phyloP scores from a whole-genome alignment of 106 monocot genomes.

The Alisma plantagoaquatica region DNA sequence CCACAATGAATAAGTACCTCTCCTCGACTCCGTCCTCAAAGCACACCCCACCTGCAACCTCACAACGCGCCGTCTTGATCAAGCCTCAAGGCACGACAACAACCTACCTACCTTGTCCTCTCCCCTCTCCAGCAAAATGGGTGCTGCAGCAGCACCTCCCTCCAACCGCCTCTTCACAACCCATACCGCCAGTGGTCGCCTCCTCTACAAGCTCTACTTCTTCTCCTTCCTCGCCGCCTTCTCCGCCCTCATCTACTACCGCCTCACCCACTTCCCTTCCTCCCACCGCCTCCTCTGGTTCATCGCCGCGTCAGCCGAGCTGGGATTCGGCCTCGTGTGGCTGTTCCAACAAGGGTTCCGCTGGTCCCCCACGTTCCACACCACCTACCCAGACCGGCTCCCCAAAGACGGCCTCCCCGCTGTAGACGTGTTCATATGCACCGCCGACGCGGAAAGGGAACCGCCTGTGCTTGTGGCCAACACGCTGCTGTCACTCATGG shows the following conservation, averaged over 20 bases:
- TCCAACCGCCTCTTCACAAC: neutral
- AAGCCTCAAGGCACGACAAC: no score
- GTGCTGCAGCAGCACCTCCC: neutral
- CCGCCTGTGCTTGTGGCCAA: no score
- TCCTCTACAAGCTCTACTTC: conserved; percentile 2
- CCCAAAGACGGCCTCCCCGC: neutral
- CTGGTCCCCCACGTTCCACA: neutral
- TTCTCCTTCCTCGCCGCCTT: neutral
- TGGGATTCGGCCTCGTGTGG: conserved; percentile 9
- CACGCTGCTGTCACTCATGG: no score
- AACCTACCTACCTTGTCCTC: no score
- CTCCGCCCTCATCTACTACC: conserved; percentile 4
- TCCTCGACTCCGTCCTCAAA: no score
- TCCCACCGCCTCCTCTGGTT: neutral
- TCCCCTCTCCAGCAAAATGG: neutral
- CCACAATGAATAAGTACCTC: no score
- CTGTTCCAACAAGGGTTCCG: neutral
- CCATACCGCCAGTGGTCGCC: neutral
- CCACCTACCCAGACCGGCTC: conserved; percentile 6
- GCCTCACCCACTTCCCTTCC: neutral
- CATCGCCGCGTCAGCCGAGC: neutral
- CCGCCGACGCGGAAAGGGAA: no score
- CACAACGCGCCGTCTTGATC: no score
- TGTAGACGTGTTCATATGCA: no score
- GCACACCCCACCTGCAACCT: no score